Evolutionary conservation across 768 basidiomycete genomes (phyloP).

Genomic region (Auricularia sp.): DNA sequence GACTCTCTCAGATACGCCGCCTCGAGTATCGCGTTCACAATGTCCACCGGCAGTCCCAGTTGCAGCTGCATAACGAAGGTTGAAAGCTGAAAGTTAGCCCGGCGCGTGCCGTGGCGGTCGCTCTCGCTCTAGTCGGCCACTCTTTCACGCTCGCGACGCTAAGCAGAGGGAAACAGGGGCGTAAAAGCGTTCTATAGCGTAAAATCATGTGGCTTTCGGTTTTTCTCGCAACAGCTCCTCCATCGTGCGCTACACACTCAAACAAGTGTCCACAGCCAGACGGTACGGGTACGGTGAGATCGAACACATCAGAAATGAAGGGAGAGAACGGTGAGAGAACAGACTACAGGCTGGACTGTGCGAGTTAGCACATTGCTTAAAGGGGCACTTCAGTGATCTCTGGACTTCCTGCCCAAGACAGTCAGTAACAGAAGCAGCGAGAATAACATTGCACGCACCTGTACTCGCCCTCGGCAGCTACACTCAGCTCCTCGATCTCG

Average conservation of each 20-base stretch:
- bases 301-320: slow-evolving; percentile 4
- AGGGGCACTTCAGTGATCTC: slow-evolving; percentile 70
- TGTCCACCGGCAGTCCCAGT: slow-evolving; percentile 43
- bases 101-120: background rate
- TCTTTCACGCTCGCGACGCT: background rate
- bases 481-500: slow-evolving; percentile 86
- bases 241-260: background rate
- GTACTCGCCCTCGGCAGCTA: slow-evolving; percentile 92
- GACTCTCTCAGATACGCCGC: slow-evolving; percentile 34
- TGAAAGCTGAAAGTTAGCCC: no score
- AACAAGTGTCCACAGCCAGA: background rate
- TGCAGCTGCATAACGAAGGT: no score
- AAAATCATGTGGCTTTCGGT: background rate
- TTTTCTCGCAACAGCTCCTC: background rate
- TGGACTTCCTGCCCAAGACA: slow-evolving; percentile 55
- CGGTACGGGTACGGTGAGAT: background rate
- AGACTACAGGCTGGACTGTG: background rate
- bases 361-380: slow-evolving; percentile 5
- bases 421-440: background rate
- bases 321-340: background rate
- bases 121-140: background rate
- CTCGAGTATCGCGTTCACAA: slow-evolving; percentile 55
- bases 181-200: background rate
- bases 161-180: background rate
- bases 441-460: slow-evolving; percentile 36